Conservation (phyloP, 2,329 filamentous ascomycete genomes). For the Ophiocordyceps sinensis region DNA sequence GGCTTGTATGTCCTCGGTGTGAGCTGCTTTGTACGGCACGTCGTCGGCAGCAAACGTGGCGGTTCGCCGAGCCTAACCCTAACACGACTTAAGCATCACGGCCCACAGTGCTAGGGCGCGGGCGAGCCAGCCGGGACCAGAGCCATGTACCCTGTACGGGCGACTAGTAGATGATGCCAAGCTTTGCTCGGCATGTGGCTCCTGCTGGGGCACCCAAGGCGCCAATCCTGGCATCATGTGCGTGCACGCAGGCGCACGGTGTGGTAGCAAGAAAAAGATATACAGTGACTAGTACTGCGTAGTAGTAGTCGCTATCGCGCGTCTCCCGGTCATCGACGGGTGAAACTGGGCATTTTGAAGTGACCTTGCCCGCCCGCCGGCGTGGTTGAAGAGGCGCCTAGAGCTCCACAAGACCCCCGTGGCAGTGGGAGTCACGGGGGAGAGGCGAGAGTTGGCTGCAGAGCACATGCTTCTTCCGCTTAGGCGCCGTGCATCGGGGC, state of each 20-base stretch:
- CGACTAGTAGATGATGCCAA: conserved; percentile 8
- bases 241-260: conserved; percentile 3
- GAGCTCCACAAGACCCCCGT: background rate
- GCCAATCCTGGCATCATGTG: conserved; percentile 9
- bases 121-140: background rate
- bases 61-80: conserved; percentile 1
- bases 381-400: background rate
- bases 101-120: too few relatives aligned
- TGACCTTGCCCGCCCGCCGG: background rate
- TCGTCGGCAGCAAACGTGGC: conserved; percentile 2
- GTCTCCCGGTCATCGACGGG: background rate
- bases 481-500: too few relatives aligned
- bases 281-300: too few relatives aligned
- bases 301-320: background rate
- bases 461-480: too few relatives aligned
- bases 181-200: conserved; percentile 14
- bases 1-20: background rate
- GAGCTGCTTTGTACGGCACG: background rate
- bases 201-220: conserved; percentile 5
- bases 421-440: too few relatives aligned
- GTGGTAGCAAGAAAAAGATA: too few relatives aligned
- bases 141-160: background rate
- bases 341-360: background rate
- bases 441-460: too few relatives aligned
- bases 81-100: background rate